Conservation (phyloP, 2,329 filamentous ascomycete species). For the Ceratocystis albifundus region DNA sequence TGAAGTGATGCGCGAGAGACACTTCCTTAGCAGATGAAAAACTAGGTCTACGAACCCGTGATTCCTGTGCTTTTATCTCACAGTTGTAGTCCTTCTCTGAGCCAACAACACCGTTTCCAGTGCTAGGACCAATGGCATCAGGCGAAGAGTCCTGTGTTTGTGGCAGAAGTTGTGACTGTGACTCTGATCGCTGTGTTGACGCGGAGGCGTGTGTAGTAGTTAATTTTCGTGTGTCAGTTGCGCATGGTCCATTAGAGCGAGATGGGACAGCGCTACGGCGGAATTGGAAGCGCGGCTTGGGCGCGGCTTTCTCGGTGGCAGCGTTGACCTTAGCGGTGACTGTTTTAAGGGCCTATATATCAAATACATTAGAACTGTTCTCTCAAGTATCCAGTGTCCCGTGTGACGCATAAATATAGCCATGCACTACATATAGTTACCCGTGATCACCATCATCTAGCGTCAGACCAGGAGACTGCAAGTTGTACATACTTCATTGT, state of each 20-base stretch:
- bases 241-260: slow-evolving; percentile 32
- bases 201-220: slow-evolving; percentile 34
- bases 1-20: slow-evolving; percentile 53
- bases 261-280: slow-evolving; percentile 34
- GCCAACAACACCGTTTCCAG: background rate
- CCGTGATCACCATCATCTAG: background rate
- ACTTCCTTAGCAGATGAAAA: slow-evolving; percentile 53
- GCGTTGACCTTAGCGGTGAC: slow-evolving; percentile 68
- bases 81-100: slow-evolving; percentile 43
- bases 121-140: slow-evolving; percentile 27
- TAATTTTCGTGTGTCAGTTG: slow-evolving; percentile 29
- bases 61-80: slow-evolving; percentile 38
- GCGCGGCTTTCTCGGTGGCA: slow-evolving; percentile 54
- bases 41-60: slow-evolving; percentile 45
- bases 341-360: slow-evolving; percentile 58
- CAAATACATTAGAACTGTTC: background rate
- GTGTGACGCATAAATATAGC: background rate
- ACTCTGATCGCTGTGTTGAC: slow-evolving; percentile 8
- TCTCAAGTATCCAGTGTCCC: no score
- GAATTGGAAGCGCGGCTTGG: slow-evolving; percentile 76
- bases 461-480: background rate
- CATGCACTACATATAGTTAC: no score
- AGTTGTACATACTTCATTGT: slow-evolving; percentile 53
- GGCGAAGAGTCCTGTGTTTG: background rate
- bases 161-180: background rate